Evolutionary conservation across 176 grass and related monocot genomes (phyloP).

Genomic region (Tillandsia fasciculata): DNA sequence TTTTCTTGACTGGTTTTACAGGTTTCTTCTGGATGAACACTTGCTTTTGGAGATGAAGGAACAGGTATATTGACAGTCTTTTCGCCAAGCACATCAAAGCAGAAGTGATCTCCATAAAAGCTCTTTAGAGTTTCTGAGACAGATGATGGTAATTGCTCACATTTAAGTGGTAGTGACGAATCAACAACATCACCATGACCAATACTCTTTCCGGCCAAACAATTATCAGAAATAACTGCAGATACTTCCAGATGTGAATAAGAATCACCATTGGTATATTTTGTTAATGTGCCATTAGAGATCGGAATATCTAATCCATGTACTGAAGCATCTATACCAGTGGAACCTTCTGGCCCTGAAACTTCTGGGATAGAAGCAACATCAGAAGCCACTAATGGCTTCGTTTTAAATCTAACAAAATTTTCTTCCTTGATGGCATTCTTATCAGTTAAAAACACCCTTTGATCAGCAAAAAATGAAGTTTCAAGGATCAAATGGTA

Average conservation of each 20-base stretch:
- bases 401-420: slow-evolving; percentile 6
- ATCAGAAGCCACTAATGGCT: background rate
- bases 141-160: slow-evolving; percentile 11
- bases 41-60: slow-evolving; percentile 36
- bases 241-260: background rate
- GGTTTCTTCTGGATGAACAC: slow-evolving; percentile 28
- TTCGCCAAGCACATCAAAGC: slow-evolving; percentile 14
- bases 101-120: slow-evolving; percentile 8
- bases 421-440: slow-evolving; percentile 28
- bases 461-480: slow-evolving; percentile 81
- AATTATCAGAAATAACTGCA: background rate
- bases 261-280: slow-evolving; percentile 33
- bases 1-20: slow-evolving; percentile 21
- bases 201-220: background rate
- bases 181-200: slow-evolving; percentile 1
- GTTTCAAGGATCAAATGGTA: slow-evolving; percentile 88
- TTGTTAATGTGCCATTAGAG: slow-evolving; percentile 24
- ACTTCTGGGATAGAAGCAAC: background rate
- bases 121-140: slow-evolving; percentile 24
- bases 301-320: slow-evolving; percentile 43
- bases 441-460: slow-evolving; percentile 46
- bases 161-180: slow-evolving; percentile 11
- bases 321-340: slow-evolving; percentile 42
- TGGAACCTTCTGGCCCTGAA: slow-evolving; percentile 17
- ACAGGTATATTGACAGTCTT: slow-evolving; percentile 43